Evolutionary conservation across 441 rosid species (phyloP).

Genomic region (Codiaeum variegatum): DNA sequence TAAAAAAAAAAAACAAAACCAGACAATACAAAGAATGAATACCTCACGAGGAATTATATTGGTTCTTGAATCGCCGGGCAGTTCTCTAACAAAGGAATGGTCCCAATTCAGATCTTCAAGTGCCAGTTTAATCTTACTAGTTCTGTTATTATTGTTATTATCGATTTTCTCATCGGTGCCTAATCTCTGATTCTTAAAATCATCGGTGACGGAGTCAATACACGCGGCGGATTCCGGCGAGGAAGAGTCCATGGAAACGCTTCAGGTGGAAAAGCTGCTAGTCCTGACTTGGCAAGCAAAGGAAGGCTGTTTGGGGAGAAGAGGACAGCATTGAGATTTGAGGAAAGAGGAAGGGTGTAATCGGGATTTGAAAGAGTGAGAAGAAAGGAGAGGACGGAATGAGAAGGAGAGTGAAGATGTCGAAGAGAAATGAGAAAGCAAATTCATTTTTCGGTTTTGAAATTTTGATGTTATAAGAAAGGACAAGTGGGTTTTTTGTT

Average conservation of each 20-base stretch:
- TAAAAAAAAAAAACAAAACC: neutral
- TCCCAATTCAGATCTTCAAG: constrained; percentile 92
- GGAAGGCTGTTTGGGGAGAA: constrained; percentile 1
- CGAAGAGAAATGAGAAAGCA: constrained; percentile 32
- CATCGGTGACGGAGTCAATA: constrained; percentile 63
- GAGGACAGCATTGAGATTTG: constrained; percentile 22
- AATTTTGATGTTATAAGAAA: neutral
- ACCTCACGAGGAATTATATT: constrained; percentile 83
- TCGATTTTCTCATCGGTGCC: constrained; percentile 25
- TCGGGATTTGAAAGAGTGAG: constrained; percentile 18
- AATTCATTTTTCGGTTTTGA: neutral
- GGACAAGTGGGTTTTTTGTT: neutral
- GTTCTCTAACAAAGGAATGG: constrained; percentile 72
- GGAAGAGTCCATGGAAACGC: constrained; percentile 50
- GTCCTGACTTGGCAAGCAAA: constrained; percentile 31
- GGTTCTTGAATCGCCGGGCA: constrained; percentile 80
- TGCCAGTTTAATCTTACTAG: constrained; percentile 21
- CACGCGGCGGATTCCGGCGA: constrained; percentile 38
- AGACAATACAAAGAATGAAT: neutral
- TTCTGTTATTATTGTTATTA: neutral
- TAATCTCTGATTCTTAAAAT: constrained; percentile 63
- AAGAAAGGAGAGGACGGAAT: constrained; percentile 8
- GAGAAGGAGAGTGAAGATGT: constrained; percentile 9
- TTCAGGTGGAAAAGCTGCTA: constrained; percentile 9
- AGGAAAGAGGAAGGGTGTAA: constrained; percentile 25